Conservation (phyloP, 805 yeast species). For the Kazachstania viticola region DNA sequence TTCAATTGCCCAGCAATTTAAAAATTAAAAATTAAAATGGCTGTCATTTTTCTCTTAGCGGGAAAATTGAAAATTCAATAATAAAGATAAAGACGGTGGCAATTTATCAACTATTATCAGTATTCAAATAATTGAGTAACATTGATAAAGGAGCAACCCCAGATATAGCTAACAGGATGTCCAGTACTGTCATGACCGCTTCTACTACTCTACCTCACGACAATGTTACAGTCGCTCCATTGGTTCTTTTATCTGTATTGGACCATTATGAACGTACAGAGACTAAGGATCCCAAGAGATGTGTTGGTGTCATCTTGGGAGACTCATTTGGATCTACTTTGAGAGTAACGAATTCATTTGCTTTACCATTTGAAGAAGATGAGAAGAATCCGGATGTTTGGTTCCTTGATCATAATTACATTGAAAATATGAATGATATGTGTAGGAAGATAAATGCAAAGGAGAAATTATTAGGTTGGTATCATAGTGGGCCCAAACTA, state of each 20-base stretch:
- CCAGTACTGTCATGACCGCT: constrained; percentile 3
- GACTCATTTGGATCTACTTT: constrained; percentile 43
- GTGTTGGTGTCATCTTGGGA: constrained; percentile 89
- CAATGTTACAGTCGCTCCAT: constrained; percentile 85
- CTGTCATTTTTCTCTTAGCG: no score
- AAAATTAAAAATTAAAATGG: no score
- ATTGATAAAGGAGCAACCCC: no score
- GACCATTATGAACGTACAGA: constrained; percentile 91
- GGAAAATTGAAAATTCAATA: no score
- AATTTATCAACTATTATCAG: no score
- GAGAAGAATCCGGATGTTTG: constrained; percentile 84
- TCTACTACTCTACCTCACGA: constrained; percentile 23
- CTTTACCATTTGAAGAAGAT: constrained; percentile 97
- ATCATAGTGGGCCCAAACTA: constrained; percentile 93
- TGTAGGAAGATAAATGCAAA: constrained; percentile 95
- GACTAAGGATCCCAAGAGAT: constrained; percentile 63
- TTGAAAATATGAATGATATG: constrained; percentile 96
- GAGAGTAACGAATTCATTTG: constrained; percentile 83
- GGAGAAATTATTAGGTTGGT: constrained; percentile 97
- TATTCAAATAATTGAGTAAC: no score
- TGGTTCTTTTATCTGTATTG: constrained; percentile 84
- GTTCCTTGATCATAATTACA: constrained; percentile 94
- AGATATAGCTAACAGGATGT: no score
- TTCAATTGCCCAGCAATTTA: no score
- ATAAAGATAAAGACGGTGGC: no score